Evolutionary conservation across 257 asterid species (phyloP), one percentile per base, ranked within the genome.

Genomic region (Gentiana macrophylla): DNA sequence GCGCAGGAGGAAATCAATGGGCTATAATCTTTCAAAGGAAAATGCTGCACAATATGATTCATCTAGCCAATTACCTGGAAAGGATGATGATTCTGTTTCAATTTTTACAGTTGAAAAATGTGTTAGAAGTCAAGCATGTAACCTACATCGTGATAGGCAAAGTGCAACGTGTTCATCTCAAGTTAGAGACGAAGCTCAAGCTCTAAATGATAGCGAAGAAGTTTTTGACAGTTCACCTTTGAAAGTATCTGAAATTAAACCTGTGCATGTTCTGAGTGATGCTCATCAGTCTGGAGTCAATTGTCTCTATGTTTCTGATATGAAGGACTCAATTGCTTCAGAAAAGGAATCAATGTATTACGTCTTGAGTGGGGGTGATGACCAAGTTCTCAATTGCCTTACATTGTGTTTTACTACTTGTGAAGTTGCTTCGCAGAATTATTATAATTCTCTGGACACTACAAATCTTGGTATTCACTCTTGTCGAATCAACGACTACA

Each of bases 241-340:
- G 62, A 79, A 77, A 67, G 65, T 65, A 46, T 69, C 50, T 61
- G 65, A 73, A 62, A 63, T 84, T 60, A 70, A 13, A 50, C 80
- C 97, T 48, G 34, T 71, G 64, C 81, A 70, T 65, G 80, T 92
- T 62, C 69, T 85, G 32, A 67, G 67, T 55, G 73, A 72, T 63
- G 77, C 79, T 50, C 98, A 92, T 68, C 98, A 85, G 61, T 92
- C 95, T n/a, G 97, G 98, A 61, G 95, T 88, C 59, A 88, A 92
- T 67, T 84, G 94, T 73, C 86, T 92, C 69, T 57, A 67, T 55
- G 94, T 85, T 57, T 73, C 93, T 45, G 81, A 74, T 50, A 47
- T 64, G 35, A 54, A 69, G 67, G 74, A 72, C 58, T 57, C 54
- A n/a, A 62, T 62, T 5, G 67, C 60, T 64, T 53, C 81, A 6